Conservation (phyloP, 2,329 filamentous ascomycete genomes). For the Penicillium sp. region DNA sequence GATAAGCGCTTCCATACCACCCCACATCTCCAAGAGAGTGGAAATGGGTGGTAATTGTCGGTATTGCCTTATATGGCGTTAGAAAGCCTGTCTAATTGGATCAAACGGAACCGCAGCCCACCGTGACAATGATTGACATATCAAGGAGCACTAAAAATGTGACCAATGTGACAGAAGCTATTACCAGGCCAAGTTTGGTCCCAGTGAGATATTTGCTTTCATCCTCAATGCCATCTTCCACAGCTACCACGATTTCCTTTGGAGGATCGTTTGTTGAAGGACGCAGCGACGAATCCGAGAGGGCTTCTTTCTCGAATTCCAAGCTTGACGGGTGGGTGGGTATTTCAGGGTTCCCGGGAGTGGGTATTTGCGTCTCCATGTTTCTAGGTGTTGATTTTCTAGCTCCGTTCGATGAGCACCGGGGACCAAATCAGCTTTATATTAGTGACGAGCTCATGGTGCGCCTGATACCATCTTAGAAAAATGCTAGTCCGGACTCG, state of each 20-base stretch:
- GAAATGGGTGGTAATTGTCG: slow-evolving; percentile 46
- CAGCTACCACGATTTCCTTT: background rate
- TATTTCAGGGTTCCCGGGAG: background rate
- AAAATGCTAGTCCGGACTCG: background rate
- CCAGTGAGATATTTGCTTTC: slow-evolving; percentile 15
- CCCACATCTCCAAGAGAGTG: slow-evolving; percentile 35
- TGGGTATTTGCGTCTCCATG: background rate
- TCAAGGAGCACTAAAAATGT: slow-evolving; percentile 18
- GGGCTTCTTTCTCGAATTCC: background rate
- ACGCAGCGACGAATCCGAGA: background rate
- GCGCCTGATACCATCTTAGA: background rate
- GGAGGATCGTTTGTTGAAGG: background rate
- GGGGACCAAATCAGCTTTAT: background rate
- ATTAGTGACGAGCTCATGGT: background rate
- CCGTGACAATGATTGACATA: slow-evolving; percentile 17
- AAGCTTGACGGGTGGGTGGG: background rate
- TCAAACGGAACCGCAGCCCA: slow-evolving; percentile 1
- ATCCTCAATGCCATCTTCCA: background rate
- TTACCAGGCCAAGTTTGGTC: slow-evolving; percentile 11
- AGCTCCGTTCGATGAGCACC: background rate
- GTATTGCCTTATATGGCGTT: slow-evolving; percentile 16
- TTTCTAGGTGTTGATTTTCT: background rate
- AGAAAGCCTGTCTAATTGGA: background rate
- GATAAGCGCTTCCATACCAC: slow-evolving; percentile 42
- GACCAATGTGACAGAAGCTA: slow-evolving; percentile 11